These are phyloP conservation scores for Rutstroemia sp. DNA, from an alignment of 2,329 filamentous ascomycete species.

Conservation along the genomic window DNA sequence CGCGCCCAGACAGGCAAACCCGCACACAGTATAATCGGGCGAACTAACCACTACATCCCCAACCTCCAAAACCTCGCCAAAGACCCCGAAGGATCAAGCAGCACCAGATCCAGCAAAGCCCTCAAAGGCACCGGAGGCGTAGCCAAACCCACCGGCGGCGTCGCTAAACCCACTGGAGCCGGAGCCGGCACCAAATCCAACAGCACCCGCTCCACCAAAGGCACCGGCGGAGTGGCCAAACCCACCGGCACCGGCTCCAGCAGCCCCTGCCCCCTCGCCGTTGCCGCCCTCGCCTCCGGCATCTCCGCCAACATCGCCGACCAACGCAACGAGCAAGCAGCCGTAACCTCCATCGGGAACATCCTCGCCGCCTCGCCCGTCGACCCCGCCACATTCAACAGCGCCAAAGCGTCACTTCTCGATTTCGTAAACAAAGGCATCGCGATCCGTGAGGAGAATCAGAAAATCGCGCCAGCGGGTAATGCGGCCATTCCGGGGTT, in stretches of 20 bases:
- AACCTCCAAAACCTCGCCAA: not conserved
- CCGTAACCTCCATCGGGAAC: slow-evolving; percentile 14
- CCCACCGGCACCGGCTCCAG: not conserved
- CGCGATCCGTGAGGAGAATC: slow-evolving; percentile 20
- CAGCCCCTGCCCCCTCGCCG: slow-evolving; percentile 11
- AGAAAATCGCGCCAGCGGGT: slow-evolving; percentile 19
- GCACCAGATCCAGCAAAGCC: not conserved
- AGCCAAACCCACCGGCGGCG: not conserved
- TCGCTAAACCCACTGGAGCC: not conserved
- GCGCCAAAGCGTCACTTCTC: slow-evolving; percentile 13
- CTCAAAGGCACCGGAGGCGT: not conserved
- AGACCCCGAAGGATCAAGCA: not conserved
- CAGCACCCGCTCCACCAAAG: not conserved
- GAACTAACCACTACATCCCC: not conserved
- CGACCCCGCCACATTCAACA: slow-evolving; percentile 13
- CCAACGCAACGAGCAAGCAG: slow-evolving; percentile 17
- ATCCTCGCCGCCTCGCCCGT: slow-evolving; percentile 15
- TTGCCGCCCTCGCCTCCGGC: slow-evolving; percentile 16
- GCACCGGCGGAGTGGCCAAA: not conserved
- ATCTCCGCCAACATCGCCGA: slow-evolving; percentile 20
- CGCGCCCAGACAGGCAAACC: not conserved
- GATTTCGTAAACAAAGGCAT: slow-evolving; percentile 20
- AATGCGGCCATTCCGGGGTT: slow-evolving; percentile 17
- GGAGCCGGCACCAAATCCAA: not conserved
- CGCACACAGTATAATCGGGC: not conserved